These are phyloP conservation scores for Maudiozyma barnettii DNA, from an alignment of 805 yeast species.

Conservation along the genomic window DNA sequence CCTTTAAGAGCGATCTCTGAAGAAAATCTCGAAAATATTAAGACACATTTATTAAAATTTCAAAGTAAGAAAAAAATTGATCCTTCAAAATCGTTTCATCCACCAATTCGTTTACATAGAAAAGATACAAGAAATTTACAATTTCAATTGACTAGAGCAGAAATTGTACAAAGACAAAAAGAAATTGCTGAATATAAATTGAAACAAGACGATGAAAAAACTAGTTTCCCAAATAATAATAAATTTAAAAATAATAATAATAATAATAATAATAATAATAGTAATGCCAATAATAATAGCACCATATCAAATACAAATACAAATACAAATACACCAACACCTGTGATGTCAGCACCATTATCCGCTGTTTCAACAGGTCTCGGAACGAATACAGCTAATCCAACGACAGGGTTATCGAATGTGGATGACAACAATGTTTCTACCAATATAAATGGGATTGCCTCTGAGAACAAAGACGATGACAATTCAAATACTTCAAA, in stretches of 20 bases:
- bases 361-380: too few species aligned
- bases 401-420: too few species aligned
- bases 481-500: not conserved
- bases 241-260: not conserved
- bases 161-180: constrained; percentile 53
- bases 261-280: not conserved
- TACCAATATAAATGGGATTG: not conserved
- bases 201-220: constrained; percentile 30
- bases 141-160: constrained; percentile 71
- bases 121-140: constrained; percentile 90
- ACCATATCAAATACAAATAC: not conserved
- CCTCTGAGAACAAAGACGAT: not conserved
- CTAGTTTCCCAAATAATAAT: not conserved
- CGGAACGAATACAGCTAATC: too few species aligned
- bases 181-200: constrained; percentile 35
- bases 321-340: not conserved
- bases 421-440: too few species aligned
- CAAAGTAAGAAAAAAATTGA: constrained; percentile 65
- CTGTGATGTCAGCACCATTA: not conserved
- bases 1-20: constrained; percentile 59
- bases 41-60: constrained; percentile 76
- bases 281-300: not conserved
- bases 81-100: constrained; percentile 59
- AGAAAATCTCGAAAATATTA: constrained; percentile 60
- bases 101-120: constrained; percentile 81